Base-by-base conservation (phyloP, 805 yeast genomes). In the Cyberlindnera americana region DNA sequence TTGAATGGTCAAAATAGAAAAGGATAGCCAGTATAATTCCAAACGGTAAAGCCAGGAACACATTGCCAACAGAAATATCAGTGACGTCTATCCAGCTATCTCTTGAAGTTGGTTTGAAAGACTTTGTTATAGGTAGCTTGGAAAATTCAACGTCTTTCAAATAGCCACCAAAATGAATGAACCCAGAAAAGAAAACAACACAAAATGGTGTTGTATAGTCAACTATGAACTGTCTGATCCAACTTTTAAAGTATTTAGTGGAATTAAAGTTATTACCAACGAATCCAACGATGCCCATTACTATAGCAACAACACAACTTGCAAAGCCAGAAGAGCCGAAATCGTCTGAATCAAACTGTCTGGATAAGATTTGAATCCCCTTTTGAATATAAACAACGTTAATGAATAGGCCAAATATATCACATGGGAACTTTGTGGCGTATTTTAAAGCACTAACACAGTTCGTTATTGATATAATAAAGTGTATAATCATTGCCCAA, bases 1-100 rank as follows among this genome's bases (percentile, higher is more conserved):
- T 95, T 48, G 91, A 93, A 62, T 91, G 99, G 62, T 91, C 99
- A 62, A 90, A 93, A 61, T 88, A 91, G 62, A 93, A 91, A 35
- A 91, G 65, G 35, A 83, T 73, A 0, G 98, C 88, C 31, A 93
- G 64, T 33, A 93, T 70, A 2, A 93, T 64, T 0, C 95, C 98
- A 70, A 91, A 93, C 0, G 99, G 99, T 7, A 93, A 59, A 0
- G 99, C 98, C 26, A 93, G 61, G 56, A 93, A 93, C 0, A 91
- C 80, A 49, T 89, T 78, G 3, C 81, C 80, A 1, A 82, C 88
- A 0, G 81, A 56, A 1, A 62, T 56, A 3, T 59, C 47, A 3
- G 64, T 60, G 29, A 64, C 65, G 7, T 67, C 71, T n/a, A 68
- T 53, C 73, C 73, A 69, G 7, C 57, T 56, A 2, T 49, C 19